These are phyloP conservation scores for Proliferodiscus dingleyae DNA, from an alignment of 2,329 filamentous ascomycete species.

Conservation along the genomic window DNA sequence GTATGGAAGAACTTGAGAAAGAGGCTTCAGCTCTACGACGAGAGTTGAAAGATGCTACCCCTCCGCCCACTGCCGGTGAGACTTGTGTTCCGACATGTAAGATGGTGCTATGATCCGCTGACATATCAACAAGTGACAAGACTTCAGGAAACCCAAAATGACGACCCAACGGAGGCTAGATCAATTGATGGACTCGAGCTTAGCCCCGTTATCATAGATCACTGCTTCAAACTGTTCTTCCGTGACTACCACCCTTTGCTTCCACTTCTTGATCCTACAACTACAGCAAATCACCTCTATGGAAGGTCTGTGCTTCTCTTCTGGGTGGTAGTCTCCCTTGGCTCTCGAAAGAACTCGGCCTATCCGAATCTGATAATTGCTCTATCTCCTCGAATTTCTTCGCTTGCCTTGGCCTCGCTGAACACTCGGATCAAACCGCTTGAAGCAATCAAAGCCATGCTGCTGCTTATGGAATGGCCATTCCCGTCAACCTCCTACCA, in stretches of 20 bases:
- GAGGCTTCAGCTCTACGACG: neutral
- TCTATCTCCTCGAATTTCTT: neutral
- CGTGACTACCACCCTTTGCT: slow-evolving; percentile 1
- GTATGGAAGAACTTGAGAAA: neutral
- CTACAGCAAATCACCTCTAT: neutral
- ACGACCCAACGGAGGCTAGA: neutral
- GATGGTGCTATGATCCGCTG: no score
- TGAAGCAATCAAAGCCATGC: neutral
- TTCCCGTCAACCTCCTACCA: neutral
- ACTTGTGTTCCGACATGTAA: no score
- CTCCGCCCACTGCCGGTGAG: neutral
- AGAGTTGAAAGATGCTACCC: neutral
- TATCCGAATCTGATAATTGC: neutral
- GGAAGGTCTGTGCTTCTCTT: neutral
- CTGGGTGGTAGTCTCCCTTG: slow-evolving; percentile 1
- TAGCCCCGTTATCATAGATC: neutral
- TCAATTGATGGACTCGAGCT: neutral
- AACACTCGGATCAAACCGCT: neutral
- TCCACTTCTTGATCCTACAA: neutral
- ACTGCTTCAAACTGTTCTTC: neutral
- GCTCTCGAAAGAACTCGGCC: neutral
- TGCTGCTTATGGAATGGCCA: slow-evolving; percentile 1
- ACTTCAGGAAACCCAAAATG: no score
- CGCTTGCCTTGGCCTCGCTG: neutral
- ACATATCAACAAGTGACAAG: no score